phyloP scores from a whole-genome alignment of 257 asterid genomes.

The Penstemon eatonii region DNA sequence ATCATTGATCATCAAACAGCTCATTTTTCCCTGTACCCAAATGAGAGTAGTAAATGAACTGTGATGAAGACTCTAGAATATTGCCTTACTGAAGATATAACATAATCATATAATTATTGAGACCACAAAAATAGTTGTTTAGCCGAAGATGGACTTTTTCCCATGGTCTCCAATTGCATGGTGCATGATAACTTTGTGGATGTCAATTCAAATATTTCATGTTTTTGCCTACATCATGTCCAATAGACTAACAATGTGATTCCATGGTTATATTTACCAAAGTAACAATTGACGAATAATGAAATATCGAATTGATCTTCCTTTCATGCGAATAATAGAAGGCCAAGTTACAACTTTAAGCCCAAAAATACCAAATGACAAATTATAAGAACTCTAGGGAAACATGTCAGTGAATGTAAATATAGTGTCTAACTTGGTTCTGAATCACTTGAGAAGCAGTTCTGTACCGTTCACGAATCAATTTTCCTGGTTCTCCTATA shows the following conservation, averaged over 20 bases:
- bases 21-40: conserved; percentile 82
- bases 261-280: neutral
- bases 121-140: neutral
- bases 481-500: conserved; percentile 93
- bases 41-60: conserved; percentile 19
- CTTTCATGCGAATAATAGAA: neutral
- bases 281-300: neutral
- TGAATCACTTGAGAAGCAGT: conserved; percentile 99
- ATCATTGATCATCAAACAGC: conserved; percentile 94
- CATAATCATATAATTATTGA: neutral
- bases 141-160: neutral
- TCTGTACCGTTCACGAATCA: conserved; percentile 95
- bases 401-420: conserved; percentile 53
- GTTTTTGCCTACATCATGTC: neutral
- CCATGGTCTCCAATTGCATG: neutral
- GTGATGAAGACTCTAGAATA: neutral
- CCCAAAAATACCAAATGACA: neutral
- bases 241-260: neutral
- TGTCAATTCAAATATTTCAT: conserved; percentile 2
- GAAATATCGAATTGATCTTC: neutral
- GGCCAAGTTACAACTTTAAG: neutral
- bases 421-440: conserved; percentile 92
- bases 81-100: conserved; percentile 2
- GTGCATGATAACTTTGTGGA: neutral
- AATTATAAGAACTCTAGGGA: conserved; percentile 34